Base-by-base conservation (phyloP, 176 grass and related monocot genomes). In the Thalia dealbata region DNA sequence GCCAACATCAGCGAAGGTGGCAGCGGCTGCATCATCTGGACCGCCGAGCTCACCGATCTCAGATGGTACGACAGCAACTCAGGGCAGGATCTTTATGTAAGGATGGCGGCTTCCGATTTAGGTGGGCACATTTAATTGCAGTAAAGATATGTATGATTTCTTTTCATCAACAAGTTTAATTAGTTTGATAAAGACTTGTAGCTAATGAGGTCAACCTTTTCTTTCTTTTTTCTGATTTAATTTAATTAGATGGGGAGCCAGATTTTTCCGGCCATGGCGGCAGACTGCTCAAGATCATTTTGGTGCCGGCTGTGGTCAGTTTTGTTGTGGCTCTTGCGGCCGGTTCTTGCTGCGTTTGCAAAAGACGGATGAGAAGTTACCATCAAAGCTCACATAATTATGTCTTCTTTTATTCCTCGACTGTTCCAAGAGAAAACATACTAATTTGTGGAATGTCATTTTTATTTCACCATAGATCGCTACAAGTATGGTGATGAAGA, bases 51-150 rank as follows among this genome's bases (percentile, higher is more conserved):
- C 22, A 68, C 45, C 6, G 75, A 77, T 42, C 38, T 77, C 28
- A 77, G 21, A 50, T 50, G 50, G 9, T 67, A n/a, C 25, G 46
- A 30, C 18, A 14, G 27, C 19, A 46, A 42, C 15, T 18, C 14
- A 2, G 75, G 75, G 44, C 62, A 77, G 26, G 62, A 67, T 77
- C 45, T 77, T 7, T 77, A 42, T 19, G 10, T 77, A 6, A 63
- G 75, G 7, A 14, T 77, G 16, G 61, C 61, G 6, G 63, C 75
- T 28, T 30, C 75, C 10, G 75, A 77, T 16, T 16, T 69, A 9
- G 41, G 25, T 64, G 12, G 10, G 29, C 11, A 13, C 13, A n/a
- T n/a, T n/a, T n/a, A n/a, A n/a, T n/a, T n/a, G n/a, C n/a, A 30
- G 11, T 14, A 32, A 11, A 26, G 13, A 27, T 64, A 24, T 64